phyloP scores from a whole-genome alignment of 257 asterid genomes.

The Fraxinus quadrangulata region DNA sequence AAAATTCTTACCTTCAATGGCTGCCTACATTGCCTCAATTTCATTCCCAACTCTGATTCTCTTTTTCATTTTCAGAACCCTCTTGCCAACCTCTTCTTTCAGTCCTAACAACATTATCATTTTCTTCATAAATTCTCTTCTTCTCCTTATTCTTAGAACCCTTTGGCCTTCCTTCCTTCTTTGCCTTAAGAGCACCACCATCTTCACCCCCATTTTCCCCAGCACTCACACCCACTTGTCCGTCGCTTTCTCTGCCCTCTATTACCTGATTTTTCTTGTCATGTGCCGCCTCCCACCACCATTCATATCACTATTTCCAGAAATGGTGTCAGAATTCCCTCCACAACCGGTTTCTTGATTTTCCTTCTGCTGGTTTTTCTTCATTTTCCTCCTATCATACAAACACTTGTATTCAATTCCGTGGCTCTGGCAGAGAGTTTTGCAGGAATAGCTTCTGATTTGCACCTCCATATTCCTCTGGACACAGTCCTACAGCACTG shows the following conservation, averaged over 20 bases:
- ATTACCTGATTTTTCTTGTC: neutral
- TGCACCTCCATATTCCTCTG: constrained; percentile 34
- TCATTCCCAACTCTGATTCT: constrained; percentile 14
- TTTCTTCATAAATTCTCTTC: constrained; percentile 14
- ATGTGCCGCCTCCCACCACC: constrained; percentile 23
- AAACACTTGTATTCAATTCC: neutral
- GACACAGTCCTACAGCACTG: constrained; percentile 26
- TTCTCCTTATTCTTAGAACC: constrained; percentile 25
- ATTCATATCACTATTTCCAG: neutral
- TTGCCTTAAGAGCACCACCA: constrained; percentile 15
- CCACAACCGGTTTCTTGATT: constrained; percentile 9
- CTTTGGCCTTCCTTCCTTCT: constrained; percentile 39
- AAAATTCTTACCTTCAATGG: neutral
- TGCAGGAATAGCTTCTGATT: constrained; percentile 31
- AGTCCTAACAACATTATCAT: constrained; percentile 3
- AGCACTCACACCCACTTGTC: neutral
- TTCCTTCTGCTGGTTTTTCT: neutral
- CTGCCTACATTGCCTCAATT: constrained; percentile 23
- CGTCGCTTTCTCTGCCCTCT: constrained; percentile 10
- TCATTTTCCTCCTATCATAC: neutral
- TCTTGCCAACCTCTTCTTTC: constrained; percentile 25
- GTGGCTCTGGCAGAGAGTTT: constrained; percentile 35
- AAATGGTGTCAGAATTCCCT: neutral
- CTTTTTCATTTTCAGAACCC: constrained; percentile 18
- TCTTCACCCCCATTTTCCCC: constrained; percentile 16